These are phyloP conservation scores for Fusarium duplospermum DNA, from an alignment of 2,329 filamentous ascomycete genomes.

Conservation along the genomic window DNA sequence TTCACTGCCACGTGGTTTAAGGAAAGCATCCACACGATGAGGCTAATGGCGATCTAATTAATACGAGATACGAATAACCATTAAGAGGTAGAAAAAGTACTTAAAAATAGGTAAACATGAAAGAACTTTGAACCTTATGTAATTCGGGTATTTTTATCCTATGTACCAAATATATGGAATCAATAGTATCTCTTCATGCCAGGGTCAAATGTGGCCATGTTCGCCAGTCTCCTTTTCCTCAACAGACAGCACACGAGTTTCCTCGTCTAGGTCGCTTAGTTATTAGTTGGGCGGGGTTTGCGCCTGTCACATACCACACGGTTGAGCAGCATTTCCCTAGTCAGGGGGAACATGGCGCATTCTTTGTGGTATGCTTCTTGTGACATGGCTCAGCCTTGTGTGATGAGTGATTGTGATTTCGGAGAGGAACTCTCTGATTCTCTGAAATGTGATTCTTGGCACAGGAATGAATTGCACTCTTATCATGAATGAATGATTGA, in stretches of 20 bases:
- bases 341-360: neutral
- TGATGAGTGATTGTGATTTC: neutral
- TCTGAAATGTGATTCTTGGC: conserved; percentile 15
- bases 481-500: neutral
- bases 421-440: conserved; percentile 1
- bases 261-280: neutral
- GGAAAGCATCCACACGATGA: neutral
- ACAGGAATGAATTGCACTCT: conserved; percentile 8
- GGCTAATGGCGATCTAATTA: neutral
- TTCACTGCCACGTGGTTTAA: neutral
- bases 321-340: neutral
- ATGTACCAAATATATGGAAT: neutral
- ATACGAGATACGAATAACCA: neutral
- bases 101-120: neutral
- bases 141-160: neutral
- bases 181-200: neutral
- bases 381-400: neutral
- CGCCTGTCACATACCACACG: conserved; percentile 21
- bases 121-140: neutral
- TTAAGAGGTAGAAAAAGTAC: neutral
- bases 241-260: neutral
- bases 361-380: neutral
- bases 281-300: neutral
- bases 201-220: neutral
- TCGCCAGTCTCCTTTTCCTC: neutral